A percentile compares a stretch with the other conserved stretches of the same genome.
Conservation (phyloP, 2,329 filamentous ascomycete genomes). For the Talaromyces sp. region DNA sequence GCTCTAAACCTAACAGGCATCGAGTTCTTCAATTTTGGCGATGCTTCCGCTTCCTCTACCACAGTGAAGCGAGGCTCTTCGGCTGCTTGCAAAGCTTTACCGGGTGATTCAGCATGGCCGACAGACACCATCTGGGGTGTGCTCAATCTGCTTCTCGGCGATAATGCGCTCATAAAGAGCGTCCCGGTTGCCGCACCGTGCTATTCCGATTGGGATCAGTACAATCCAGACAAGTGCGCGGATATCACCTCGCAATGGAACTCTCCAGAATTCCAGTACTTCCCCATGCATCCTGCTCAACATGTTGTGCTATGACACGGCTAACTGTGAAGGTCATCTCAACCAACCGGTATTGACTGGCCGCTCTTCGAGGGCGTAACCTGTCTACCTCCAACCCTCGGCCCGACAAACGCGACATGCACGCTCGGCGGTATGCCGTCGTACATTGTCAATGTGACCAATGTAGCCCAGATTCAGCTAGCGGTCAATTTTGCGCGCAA, state of each 20-base stretch:
- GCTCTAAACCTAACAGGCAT: conserved; percentile 29
- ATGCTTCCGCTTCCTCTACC: conserved; percentile 15
- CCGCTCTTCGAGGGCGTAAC: conserved; percentile 8
- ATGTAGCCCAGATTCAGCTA: conserved; percentile 11
- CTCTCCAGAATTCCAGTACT: conserved; percentile 7
- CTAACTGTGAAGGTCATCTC: conserved; percentile 8
- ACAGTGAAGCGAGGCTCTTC: conserved; percentile 31
- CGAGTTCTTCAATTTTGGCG: conserved; percentile 33
- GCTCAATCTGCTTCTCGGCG: conserved; percentile 37
- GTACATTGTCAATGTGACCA: conserved; percentile 36
- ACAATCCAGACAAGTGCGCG: conserved; percentile 30
- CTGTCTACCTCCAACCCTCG: conserved; percentile 6
- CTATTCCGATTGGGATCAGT: conserved; percentile 32
- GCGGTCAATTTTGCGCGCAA: conserved; percentile 16
- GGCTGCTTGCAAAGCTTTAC: conserved; percentile 35
- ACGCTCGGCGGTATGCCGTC: conserved; percentile 25
- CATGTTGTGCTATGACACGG: not conserved
- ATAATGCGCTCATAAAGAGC: conserved; percentile 29
- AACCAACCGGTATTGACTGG: conserved; percentile 9
- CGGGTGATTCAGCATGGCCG: conserved; percentile 25
- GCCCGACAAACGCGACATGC: conserved; percentile 2
- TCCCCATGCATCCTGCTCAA: not conserved
- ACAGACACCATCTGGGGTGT: conserved; percentile 23
- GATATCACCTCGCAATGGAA: conserved; percentile 30
- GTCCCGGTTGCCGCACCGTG: conserved; percentile 33